Evolutionary conservation across 495 filamentous ascomycete species (phyloP).

Genomic region (Lepraria neglecta): DNA sequence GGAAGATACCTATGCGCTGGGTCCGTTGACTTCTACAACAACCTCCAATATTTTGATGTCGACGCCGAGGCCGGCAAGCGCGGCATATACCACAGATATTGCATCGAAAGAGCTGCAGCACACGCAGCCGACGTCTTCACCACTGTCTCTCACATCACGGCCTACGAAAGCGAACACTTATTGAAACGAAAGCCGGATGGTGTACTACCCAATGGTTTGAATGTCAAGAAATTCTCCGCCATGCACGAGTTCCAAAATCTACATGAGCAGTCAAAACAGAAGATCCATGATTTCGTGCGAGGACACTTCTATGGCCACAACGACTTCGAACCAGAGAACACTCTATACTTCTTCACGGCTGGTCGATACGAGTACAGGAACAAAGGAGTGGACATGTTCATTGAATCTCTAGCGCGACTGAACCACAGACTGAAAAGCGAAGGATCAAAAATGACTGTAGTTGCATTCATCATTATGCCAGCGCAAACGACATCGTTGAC

Average conservation of each 20-base stretch:
- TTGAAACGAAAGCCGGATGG: slow-evolving; percentile 97
- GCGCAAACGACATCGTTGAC: slow-evolving; percentile 95
- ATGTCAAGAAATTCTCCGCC: slow-evolving; percentile 97
- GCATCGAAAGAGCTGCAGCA: slow-evolving; percentile 88
- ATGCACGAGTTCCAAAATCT: slow-evolving; percentile 99
- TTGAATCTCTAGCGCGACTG: slow-evolving; percentile 87
- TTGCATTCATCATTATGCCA: slow-evolving; percentile 99
- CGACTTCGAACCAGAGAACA: slow-evolving; percentile 93
- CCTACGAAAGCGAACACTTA: slow-evolving; percentile 94
- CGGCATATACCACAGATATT: slow-evolving; percentile 97
- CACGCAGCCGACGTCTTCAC: slow-evolving; percentile 95
- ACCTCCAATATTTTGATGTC: slow-evolving; percentile 93
- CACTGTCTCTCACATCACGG: slow-evolving; percentile 96
- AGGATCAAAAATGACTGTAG: slow-evolving; percentile 87
- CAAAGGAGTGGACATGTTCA: slow-evolving; percentile 99
- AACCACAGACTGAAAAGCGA: slow-evolving; percentile 84
- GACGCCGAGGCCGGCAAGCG: slow-evolving; percentile 96
- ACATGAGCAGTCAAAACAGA: slow-evolving; percentile 91
- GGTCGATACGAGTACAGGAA: slow-evolving; percentile 97
- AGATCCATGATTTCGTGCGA: slow-evolving; percentile 96
- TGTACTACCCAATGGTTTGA: slow-evolving; percentile 91
- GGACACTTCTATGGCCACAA: slow-evolving; percentile 99
- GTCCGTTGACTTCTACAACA: slow-evolving; percentile 98
- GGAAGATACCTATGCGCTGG: slow-evolving; percentile 95
- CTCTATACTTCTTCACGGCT: slow-evolving; percentile 95